Conservation (phyloP, 306 rosid genomes). For the Pyrus pyrifolia region DNA sequence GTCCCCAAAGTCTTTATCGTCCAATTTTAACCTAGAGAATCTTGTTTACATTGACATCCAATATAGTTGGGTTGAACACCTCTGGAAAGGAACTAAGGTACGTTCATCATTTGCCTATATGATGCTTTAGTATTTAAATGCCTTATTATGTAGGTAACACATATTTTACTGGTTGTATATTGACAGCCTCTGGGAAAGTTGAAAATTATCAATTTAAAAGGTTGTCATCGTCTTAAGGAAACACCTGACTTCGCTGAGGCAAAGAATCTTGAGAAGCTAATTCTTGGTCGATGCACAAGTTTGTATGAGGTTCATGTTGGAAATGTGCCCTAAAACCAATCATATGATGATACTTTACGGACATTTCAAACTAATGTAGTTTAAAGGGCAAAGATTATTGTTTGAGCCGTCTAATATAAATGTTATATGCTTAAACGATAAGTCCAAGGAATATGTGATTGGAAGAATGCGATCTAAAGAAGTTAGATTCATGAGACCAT, state of each 20-base stretch:
- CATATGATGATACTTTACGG: no score
- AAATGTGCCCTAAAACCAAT: no score
- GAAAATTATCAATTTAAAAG: not conserved
- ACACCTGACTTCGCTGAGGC: slow-evolving; percentile 10
- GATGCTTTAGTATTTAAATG: not conserved
- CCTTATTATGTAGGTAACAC: not conserved
- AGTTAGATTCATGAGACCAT: no score
- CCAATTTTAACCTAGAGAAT: not conserved
- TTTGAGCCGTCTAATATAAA: no score
- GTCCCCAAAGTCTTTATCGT: slow-evolving; percentile 4
- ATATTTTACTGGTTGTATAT: not conserved
- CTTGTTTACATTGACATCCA: slow-evolving; percentile 18
- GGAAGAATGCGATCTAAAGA: no score
- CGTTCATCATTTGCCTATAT: not conserved
- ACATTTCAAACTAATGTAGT: no score
- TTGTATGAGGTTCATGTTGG: no score
- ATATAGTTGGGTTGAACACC: not conserved
- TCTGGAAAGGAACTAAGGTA: slow-evolving; percentile 1
- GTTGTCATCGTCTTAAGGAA: not conserved
- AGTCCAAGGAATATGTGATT: no score
- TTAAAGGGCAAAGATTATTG: no score
- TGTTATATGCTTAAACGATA: no score
- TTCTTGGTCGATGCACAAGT: not conserved
- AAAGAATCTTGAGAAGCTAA: not conserved
- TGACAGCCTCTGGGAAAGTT: slow-evolving; percentile 6